Evolutionary conservation across 2,329 filamentous ascomycete species (phyloP), one percentile per base, ranked within the genome.

Genomic region (Fusarium armeniacum): DNA sequence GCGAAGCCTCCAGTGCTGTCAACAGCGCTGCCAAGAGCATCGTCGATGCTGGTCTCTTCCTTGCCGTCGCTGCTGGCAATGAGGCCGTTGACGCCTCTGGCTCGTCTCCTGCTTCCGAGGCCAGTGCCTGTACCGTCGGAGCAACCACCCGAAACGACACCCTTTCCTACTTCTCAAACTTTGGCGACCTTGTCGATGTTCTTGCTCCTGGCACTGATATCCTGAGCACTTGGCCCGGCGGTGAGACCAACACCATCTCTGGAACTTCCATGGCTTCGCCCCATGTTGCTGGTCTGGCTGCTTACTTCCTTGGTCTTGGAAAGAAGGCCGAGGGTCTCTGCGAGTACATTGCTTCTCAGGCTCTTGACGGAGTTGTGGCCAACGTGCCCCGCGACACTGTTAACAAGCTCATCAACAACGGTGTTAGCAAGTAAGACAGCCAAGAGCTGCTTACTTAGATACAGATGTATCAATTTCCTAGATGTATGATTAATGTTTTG

Each of bases 61-160:
- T 87, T 40, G 85, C 83, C 52, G 86, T 87, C 13, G 86, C 87
- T 4, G 87, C 86, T 20, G 87, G 87, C 44, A 89, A 89, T 73
- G 77, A 80, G 6, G 79, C 78, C 58, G 70, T 69, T 20, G 79
- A 87, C 65, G 84, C 85, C 2, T 66, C 75, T 20, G 77, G 77
- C 68, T 81, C 73, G 55, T 87, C 85, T 1, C 85, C 85, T 4
- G 83, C 85, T 20, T 85, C 82, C 0, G 83, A 83, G 70, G 58
- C 80, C 5, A 76, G 73, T 28, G 86, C 80, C 36, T 86, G 86
- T 76, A 88, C 86, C 2, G 84, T 87, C n/a, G 86, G 84, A 24
- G 83, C 85, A 24, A 84, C 81, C 32, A 78, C 79, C 41, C 70
- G 57, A 16, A 72, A 67, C 47, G 83, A 86, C 65, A 71, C 70